Evolutionary conservation across 2,329 filamentous ascomycete genomes (phyloP).

Genomic region (Penicillium sp.): DNA sequence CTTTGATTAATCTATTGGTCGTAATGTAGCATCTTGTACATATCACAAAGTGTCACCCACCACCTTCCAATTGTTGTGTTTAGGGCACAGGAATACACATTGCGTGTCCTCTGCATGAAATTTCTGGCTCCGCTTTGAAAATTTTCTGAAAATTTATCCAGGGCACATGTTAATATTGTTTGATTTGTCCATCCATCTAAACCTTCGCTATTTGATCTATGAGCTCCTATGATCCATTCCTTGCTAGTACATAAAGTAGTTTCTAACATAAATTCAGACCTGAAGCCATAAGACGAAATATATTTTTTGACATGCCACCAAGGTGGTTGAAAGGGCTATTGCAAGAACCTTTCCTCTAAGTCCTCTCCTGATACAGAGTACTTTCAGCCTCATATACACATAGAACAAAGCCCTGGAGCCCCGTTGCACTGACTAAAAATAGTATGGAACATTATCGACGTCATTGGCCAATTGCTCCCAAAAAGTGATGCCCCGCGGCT

Average conservation of each 20-base stretch:
- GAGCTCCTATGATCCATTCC: not conserved
- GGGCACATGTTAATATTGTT: not conserved
- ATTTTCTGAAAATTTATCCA: not conserved
- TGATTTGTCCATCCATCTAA: no score
- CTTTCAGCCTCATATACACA: not conserved
- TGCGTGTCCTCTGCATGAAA: not conserved
- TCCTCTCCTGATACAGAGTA: not conserved
- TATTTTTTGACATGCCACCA: not conserved
- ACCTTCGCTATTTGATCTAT: not conserved
- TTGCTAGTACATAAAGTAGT: no score
- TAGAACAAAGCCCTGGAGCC: not conserved
- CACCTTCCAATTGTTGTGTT: no score
- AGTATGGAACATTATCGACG: not conserved
- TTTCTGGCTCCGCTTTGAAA: not conserved
- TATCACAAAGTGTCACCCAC: not conserved
- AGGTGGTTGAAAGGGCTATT: not conserved
- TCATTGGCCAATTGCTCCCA: slow-evolving; percentile 4
- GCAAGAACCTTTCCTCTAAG: not conserved
- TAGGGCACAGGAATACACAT: no score
- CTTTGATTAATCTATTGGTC: not conserved
- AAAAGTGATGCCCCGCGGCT: slow-evolving; percentile 4
- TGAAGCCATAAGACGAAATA: not conserved
- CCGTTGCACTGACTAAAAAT: slow-evolving; percentile 3
- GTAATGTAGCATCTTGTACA: not conserved
- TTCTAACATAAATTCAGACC: not conserved